Evolutionary conservation across 1,284 basidiomycete genomes (phyloP).

Genomic region (Exobasidium cylindrosporum): DNA sequence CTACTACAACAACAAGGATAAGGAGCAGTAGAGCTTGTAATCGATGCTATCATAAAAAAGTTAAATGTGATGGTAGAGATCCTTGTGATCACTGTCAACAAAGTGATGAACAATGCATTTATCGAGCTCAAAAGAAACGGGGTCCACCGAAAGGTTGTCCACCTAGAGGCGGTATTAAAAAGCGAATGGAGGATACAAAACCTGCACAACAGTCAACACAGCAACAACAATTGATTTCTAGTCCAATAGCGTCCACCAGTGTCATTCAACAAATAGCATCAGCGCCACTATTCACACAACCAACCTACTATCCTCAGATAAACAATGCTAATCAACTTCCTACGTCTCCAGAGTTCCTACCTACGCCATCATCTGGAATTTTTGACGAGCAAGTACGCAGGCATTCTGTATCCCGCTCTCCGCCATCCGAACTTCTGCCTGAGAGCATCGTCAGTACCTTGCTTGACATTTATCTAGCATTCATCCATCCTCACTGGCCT

Average conservation of each 20-base stretch:
- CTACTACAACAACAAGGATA: neutral
- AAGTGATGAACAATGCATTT: neutral
- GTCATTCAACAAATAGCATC: neutral
- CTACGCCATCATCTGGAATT: neutral
- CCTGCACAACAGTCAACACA: too few species aligned
- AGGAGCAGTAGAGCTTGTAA: neutral
- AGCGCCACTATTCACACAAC: too few species aligned
- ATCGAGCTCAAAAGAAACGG: slow-evolving; percentile 2
- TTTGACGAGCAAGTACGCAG: too few species aligned
- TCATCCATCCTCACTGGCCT: slow-evolving; percentile 39
- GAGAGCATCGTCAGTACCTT: slow-evolving; percentile 18
- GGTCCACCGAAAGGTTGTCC: slow-evolving; percentile 13
- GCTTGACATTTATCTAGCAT: slow-evolving; percentile 30
- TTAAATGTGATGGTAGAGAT: neutral
- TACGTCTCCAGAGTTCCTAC: too few species aligned
- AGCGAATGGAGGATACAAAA: neutral
- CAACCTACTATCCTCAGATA: too few species aligned
- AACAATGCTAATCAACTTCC: neutral
- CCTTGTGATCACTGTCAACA: neutral
- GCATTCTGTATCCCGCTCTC: neutral
- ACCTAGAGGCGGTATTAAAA: neutral
- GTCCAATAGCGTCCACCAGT: neutral
- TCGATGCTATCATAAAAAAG: neutral
- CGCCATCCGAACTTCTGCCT: slow-evolving; percentile 15
- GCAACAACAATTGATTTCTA: neutral